These are phyloP conservation scores for Blastobotrys raffinosifermentans DNA, from an alignment of 1,139 yeast genomes.

Conservation along the genomic window DNA sequence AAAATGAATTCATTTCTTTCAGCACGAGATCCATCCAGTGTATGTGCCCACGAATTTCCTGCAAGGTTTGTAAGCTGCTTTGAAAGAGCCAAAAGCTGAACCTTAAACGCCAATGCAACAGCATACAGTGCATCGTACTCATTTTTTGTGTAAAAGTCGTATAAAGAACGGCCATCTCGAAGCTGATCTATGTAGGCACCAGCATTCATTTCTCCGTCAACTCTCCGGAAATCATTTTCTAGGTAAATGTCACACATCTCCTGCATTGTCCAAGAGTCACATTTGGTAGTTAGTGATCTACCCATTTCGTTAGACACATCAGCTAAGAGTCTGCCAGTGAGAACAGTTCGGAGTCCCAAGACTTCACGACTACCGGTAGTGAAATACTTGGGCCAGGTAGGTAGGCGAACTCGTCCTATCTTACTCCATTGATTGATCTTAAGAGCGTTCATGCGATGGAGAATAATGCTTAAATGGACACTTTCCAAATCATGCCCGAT, in stretches of 20 bases:
- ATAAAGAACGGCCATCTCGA: slow-evolving; percentile 49
- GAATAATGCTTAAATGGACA: slow-evolving; percentile 69
- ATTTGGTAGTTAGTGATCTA: slow-evolving; percentile 80
- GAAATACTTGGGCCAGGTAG: slow-evolving; percentile 59
- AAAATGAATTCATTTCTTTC: slow-evolving; percentile 93
- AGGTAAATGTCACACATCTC: slow-evolving; percentile 86
- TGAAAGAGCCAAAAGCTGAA: slow-evolving; percentile 82
- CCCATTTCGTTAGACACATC: slow-evolving; percentile 96
- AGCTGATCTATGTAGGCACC: slow-evolving; percentile 49
- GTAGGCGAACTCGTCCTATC: slow-evolving; percentile 74
- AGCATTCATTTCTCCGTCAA: slow-evolving; percentile 69
- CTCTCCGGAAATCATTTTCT: slow-evolving; percentile 43
- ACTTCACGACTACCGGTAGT: slow-evolving; percentile 41
- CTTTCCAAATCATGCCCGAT: slow-evolving; percentile 83
- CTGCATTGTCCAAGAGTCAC: slow-evolving; percentile 92
- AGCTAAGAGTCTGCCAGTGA: slow-evolving; percentile 83
- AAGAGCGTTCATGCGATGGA: slow-evolving; percentile 70
- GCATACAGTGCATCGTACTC: slow-evolving; percentile 56
- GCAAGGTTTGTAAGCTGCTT: slow-evolving; percentile 90
- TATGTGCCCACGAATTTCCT: slow-evolving; percentile 97
- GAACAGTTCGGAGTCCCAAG: slow-evolving; percentile 52
- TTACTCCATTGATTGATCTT: slow-evolving; percentile 72
- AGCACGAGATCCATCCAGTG: slow-evolving; percentile 91
- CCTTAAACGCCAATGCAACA: slow-evolving; percentile 71
- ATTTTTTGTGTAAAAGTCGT: slow-evolving; percentile 65